Conservation (phyloP, 176 grass and related monocot species). For the Zoysia japonica region DNA sequence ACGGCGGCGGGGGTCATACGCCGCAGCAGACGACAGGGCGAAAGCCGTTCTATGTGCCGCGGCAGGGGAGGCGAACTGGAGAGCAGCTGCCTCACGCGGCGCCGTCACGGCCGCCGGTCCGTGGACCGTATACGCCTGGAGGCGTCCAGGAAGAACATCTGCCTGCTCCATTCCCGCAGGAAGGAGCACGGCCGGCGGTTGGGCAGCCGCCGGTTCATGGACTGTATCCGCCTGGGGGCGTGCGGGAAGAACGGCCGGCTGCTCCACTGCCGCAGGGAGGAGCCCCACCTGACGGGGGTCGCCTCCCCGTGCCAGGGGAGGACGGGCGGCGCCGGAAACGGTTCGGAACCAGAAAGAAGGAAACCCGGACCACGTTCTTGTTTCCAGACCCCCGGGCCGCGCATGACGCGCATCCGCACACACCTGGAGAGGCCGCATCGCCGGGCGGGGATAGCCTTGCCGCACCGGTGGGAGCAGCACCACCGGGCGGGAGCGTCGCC, state of each 20-base stretch:
- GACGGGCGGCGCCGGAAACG: background rate
- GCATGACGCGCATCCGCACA: background rate
- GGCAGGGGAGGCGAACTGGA: background rate
- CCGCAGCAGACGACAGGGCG: background rate
- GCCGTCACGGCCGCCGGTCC: background rate
- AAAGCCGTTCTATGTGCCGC: background rate
- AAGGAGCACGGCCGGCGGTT: background rate
- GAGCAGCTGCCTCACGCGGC: background rate
- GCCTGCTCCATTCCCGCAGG: too few relatives aligned
- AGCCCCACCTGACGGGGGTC: background rate
- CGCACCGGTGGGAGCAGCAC: too few relatives aligned
- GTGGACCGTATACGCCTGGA: background rate
- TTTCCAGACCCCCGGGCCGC: too few relatives aligned
- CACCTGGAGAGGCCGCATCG: background rate
- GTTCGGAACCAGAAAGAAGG: background rate
- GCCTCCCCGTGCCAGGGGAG: background rate
- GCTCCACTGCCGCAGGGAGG: background rate
- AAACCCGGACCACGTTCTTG: background rate
- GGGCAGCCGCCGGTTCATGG: background rate
- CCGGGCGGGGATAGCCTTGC: too few relatives aligned
- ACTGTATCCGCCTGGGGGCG: background rate
- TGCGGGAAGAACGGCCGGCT: background rate
- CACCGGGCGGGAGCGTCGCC: background rate
- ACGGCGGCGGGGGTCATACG: background rate
- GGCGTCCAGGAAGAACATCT: background rate